Percentiles rank a stretch among this genome's conserved stretches.
Evolutionary conservation across 106 monocot species (phyloP).

Genomic region (Dendrobium catenatum): DNA sequence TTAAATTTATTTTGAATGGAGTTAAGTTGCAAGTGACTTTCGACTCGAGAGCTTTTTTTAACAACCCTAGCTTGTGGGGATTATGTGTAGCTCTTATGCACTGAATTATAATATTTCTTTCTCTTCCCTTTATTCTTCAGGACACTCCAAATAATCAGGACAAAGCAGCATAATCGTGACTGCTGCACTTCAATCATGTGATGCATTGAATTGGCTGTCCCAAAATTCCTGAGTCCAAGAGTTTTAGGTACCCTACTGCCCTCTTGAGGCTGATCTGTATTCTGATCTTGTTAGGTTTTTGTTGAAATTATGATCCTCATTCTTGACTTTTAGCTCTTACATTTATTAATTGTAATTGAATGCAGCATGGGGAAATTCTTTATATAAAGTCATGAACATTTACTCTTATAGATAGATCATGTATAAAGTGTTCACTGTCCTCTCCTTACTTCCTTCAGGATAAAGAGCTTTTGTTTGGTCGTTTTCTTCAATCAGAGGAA

Average conservation of each 20-base stretch:
- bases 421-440: not conserved
- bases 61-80: no score
- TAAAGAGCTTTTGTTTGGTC: not conserved
- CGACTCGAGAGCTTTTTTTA: not conserved
- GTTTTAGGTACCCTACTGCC: not conserved
- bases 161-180: not conserved
- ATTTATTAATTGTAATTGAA: not conserved
- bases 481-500: constrained; percentile 4
- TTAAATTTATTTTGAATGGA: not conserved
- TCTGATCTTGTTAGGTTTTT: constrained; percentile 1
- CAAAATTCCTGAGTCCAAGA: not conserved
- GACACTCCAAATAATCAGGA: not conserved
- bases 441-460: not conserved
- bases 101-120: not conserved
- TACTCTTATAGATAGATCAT: not conserved
- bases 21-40: not conserved
- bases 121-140: not conserved
- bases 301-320: not conserved
- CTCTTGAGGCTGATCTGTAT: not conserved
- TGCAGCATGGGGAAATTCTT: not conserved
- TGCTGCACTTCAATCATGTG: not conserved
- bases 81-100: no score
- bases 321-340: not conserved
- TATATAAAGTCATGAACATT: not conserved
- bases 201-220: constrained; percentile 1